phyloP scores from a whole-genome alignment of 495 filamentous ascomycete species.

The Hypoxylon subgilvum region DNA sequence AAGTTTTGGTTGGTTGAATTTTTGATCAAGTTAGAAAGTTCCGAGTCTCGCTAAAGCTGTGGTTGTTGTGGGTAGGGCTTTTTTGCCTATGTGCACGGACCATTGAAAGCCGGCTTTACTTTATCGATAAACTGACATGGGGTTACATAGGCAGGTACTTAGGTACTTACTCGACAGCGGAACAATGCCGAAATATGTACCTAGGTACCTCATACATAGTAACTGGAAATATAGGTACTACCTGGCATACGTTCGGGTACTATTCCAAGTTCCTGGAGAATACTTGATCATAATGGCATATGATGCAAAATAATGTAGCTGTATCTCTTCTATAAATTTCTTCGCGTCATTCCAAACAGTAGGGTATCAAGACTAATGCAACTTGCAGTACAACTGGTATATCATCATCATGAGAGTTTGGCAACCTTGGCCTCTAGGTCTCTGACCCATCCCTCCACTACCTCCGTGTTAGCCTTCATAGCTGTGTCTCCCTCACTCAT shows the following conservation, averaged over 20 bases:
- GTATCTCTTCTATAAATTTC: neutral
- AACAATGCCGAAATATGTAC: too few species aligned
- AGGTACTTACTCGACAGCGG: neutral
- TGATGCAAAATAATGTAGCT: too few species aligned
- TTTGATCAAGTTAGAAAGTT: slow-evolving; percentile 26
- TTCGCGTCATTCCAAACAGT: slow-evolving; percentile 7
- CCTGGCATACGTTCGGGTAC: too few species aligned
- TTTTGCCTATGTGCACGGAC: slow-evolving; percentile 28
- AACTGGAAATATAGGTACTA: too few species aligned
- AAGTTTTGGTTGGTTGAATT: slow-evolving; percentile 26
- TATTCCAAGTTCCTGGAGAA: too few species aligned
- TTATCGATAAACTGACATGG: slow-evolving; percentile 33
- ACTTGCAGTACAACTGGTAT: slow-evolving; percentile 5
- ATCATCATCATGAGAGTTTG: slow-evolving; percentile 50
- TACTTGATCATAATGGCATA: too few species aligned
- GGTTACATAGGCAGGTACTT: neutral
- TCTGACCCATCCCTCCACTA: slow-evolving; percentile 87
- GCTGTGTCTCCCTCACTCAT: slow-evolving; percentile 70
- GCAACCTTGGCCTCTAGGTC: slow-evolving; percentile 79
- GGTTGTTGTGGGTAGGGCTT: slow-evolving; percentile 39
- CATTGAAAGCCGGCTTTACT: neutral
- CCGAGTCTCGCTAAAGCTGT: slow-evolving; percentile 30
- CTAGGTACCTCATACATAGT: too few species aligned
- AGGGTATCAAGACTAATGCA: slow-evolving; percentile 25
- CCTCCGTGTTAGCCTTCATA: slow-evolving; percentile 77